Base-by-base conservation (phyloP, 495 filamentous ascomycete species). In the Oleoguttula mirabilis region DNA sequence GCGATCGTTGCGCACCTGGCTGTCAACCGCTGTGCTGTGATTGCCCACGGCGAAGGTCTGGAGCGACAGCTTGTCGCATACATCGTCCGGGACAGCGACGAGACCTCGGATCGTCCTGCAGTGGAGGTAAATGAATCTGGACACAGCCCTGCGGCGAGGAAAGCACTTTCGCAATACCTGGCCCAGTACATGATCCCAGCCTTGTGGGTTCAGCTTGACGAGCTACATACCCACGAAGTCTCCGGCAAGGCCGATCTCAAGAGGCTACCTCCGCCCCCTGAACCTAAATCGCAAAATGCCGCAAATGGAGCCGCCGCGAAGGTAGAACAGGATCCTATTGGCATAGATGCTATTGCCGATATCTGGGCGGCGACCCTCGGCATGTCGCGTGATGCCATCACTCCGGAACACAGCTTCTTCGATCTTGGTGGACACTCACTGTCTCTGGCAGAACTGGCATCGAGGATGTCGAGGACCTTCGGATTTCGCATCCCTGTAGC, bases 131-230 rank as follows among this genome's bases (percentile, higher is more conserved):
- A 79, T 45, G 68, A 73, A 24, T 60, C 70, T 20, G 76, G 76
- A 3, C 69, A 75, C 45, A 79, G 75, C 50, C 70, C 72, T 4
- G 60, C 60, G 8, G 67, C 75, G 4, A 67, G 78, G 21, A 66
- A 71, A 32, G 64, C 61, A 1, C 65, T 82, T 3, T 59, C 69
- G 7, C 59, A 64, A 6, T 66, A 67, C 33, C 64, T 82, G n/a
- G 78, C 78, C 14, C 75, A 75, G 33, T 82, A 82, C 43, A 82
- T 82, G 78, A 75, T 82, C 39, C 78, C 78, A 0, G 63, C 75
- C 1, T 55, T 79, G 16, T 82, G 77, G 78, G 70, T 80, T 41
- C 66, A 70, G 30, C 36, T 82, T 24, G 64, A 72, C 24, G 66
- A 69, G 39, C 51, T 82, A 10, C 78, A 76, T 12, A 80, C 77